phyloP scores from a whole-genome alignment of 129 eudicot species.

The Dittrichia graveolens region DNA sequence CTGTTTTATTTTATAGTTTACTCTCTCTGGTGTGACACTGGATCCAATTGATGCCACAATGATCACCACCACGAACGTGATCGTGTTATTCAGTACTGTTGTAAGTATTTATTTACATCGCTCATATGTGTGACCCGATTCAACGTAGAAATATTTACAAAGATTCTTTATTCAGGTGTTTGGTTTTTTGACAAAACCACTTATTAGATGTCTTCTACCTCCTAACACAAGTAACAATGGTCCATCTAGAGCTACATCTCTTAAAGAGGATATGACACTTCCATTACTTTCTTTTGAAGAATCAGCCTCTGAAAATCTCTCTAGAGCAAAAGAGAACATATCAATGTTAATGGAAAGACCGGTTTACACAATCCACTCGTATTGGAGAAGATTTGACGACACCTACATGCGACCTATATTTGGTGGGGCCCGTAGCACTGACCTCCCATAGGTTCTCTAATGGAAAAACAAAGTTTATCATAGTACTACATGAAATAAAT shows the following conservation, averaged over 20 bases:
- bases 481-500: background rate
- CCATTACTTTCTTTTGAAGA: slow-evolving; percentile 83
- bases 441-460: slow-evolving; percentile 14
- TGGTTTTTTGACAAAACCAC: slow-evolving; percentile 88
- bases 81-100: slow-evolving; percentile 79
- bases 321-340: slow-evolving; percentile 69
- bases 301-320: slow-evolving; percentile 62
- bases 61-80: slow-evolving; percentile 75
- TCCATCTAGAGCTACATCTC: slow-evolving; percentile 38
- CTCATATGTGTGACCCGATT: background rate
- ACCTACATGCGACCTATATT: slow-evolving; percentile 89
- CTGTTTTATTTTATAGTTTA: slow-evolving; percentile 52
- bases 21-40: slow-evolving; percentile 71
- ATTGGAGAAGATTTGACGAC: slow-evolving; percentile 92
- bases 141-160: background rate
- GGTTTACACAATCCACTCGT: slow-evolving; percentile 80
- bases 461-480: background rate
- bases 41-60: slow-evolving; percentile 76
- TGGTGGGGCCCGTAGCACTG: slow-evolving; percentile 62
- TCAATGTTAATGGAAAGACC: slow-evolving; percentile 86
- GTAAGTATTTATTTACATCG: slow-evolving; percentile 39
- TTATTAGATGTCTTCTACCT: slow-evolving; percentile 66
- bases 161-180: slow-evolving; percentile 60
- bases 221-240: slow-evolving; percentile 25
- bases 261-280: slow-evolving; percentile 69